Evolutionary conservation across 2,329 filamentous ascomycete species (phyloP), one percentile per base, ranked within the genome.

Genomic region (Xylaria sp.): DNA sequence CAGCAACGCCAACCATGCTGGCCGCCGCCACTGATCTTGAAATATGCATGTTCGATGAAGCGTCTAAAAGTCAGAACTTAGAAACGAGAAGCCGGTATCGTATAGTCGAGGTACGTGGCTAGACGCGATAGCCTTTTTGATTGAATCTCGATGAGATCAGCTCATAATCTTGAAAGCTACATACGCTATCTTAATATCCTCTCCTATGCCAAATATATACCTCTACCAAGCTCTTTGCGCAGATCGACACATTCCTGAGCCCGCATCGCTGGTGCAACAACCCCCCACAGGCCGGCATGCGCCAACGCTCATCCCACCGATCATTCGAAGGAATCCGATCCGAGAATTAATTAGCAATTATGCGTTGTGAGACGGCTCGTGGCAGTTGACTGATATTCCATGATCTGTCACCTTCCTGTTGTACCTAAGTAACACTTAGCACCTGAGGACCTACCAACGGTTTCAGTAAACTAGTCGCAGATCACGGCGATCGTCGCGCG

Each of bases 41-140:
- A 9, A 76, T 48, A 72, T 74, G 71, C 74, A 76, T 76, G 4
- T 57, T 69, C 39, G 36, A 4, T 48, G 14, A 57, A 54, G 24
- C 58, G 3, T 55, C 34, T 54, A 30, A 48, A 17, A 17, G 24
- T 12, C 32, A 19, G 12, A 7, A 21, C 34, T 11, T 2, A 56
- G 7, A 45, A n/a, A 32, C 11, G 2, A 56, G 11, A 45, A n/a
- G 39, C 17, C 48, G 6, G 17, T 12, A 14, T 42, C 19, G 5
- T 17, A 36, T 50, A 51, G 6, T 17, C 11, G 50, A 39, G 27
- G 19, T 12, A 36, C 14, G 21, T 57, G 12, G 11, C 32, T 12
- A 50, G 12, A 42, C 12, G 57, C 12, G 51, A 51, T 7, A 17
- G 6, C 45, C 14, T 19, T 17, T 6, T n/a, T 51, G 34, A 53